Conservation (phyloP, 2,329 filamentous ascomycete species). For the Penicillium fuscoglaucum region DNA sequence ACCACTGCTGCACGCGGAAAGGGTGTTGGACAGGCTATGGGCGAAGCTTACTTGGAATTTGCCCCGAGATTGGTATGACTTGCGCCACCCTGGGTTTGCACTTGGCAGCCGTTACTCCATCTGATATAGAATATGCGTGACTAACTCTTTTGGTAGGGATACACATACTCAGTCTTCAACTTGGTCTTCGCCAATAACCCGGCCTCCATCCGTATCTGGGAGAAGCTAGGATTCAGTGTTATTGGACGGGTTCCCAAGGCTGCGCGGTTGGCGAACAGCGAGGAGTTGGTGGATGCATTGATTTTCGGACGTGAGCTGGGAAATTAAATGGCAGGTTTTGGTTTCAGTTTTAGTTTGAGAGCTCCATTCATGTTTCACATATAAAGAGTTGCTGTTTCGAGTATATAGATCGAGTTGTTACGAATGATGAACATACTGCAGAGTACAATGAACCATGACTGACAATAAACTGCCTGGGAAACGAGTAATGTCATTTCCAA, state of each 20-base stretch:
- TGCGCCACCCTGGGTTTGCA: not conserved
- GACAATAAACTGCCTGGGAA: not conserved
- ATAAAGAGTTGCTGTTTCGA: not conserved
- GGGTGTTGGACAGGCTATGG: slow-evolving; percentile 40
- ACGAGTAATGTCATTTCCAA: not conserved
- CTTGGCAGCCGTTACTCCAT: not conserved
- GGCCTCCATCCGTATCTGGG: slow-evolving; percentile 43
- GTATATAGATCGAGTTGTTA: not conserved
- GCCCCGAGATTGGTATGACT: slow-evolving; percentile 38
- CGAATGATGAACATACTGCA: not conserved
- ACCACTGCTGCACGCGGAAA: slow-evolving; percentile 34
- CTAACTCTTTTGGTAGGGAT: slow-evolving; percentile 31
- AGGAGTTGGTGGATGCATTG: slow-evolving; percentile 41
- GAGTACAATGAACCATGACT: not conserved
- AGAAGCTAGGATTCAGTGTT: slow-evolving; percentile 39
- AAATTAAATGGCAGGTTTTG: slow-evolving; percentile 4
- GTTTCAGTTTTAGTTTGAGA: not conserved
- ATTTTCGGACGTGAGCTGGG: slow-evolving; percentile 39
- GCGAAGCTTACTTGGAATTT: slow-evolving; percentile 39
- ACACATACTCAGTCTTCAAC: slow-evolving; percentile 46
- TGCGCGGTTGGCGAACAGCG: slow-evolving; percentile 38
- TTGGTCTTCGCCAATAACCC: slow-evolving; percentile 44
- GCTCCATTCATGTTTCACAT: not conserved
- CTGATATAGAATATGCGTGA: not conserved
- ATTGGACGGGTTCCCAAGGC: slow-evolving; percentile 41